These are phyloP conservation scores for Coriaria nepalensis DNA, from an alignment of 306 rosid species.

Conservation along the genomic window DNA sequence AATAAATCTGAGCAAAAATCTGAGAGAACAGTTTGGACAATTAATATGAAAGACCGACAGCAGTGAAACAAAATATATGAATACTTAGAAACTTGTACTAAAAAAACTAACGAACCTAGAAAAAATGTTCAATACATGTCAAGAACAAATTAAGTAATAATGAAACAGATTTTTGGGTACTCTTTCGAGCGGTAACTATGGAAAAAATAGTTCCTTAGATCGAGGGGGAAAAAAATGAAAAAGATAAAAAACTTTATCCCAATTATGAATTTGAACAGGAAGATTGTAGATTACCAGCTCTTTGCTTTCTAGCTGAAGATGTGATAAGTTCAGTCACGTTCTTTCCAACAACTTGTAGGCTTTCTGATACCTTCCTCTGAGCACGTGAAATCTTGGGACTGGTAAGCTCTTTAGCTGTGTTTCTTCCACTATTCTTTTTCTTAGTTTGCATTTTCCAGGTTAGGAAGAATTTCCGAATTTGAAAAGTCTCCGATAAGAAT, in stretches of 20 bases:
- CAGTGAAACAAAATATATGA: not conserved
- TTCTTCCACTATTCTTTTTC: slow-evolving; percentile 46
- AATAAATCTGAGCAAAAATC: too few species aligned
- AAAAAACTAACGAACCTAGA: too few species aligned
- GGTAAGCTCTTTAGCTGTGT: slow-evolving; percentile 31
- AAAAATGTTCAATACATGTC: too few species aligned
- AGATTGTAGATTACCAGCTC: slow-evolving; percentile 35
- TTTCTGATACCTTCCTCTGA: slow-evolving; percentile 47
- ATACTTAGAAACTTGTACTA: not conserved
- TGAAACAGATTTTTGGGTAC: too few species aligned
- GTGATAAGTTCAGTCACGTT: slow-evolving; percentile 54
- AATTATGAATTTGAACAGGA: not conserved
- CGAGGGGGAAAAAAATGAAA: too few species aligned
- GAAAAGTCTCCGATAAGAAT: slow-evolving; percentile 1
- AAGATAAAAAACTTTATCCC: too few species aligned
- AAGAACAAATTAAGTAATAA: too few species aligned
- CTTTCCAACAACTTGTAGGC: slow-evolving; percentile 36
- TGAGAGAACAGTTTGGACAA: too few species aligned
- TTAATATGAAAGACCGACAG: too few species aligned
- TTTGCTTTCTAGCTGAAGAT: slow-evolving; percentile 64
- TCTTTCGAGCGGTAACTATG: too few species aligned
- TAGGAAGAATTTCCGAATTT: slow-evolving; percentile 8
- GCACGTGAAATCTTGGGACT: slow-evolving; percentile 52
- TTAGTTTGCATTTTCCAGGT: slow-evolving; percentile 56
- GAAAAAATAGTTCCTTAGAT: too few species aligned